Evolutionary conservation across 345 rosid genomes (phyloP).

Genomic region (Hypericum androsaemum): DNA sequence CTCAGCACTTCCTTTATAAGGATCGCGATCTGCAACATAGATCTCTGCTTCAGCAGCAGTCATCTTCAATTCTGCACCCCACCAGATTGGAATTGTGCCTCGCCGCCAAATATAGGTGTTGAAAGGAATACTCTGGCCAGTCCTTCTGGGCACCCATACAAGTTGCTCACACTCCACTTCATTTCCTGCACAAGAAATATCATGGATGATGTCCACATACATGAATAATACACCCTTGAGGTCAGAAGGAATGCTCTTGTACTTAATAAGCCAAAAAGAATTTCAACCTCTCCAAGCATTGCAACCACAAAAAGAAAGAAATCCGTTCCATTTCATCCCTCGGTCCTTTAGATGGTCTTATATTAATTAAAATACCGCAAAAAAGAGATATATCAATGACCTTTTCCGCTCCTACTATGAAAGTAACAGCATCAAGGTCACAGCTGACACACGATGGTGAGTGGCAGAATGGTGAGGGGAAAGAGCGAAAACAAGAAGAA

Average conservation of each 20-base stretch:
- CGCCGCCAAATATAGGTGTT: constrained; percentile 86
- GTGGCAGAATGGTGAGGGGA: too few relatives aligned
- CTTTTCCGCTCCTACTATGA: too few relatives aligned
- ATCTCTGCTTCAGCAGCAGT: constrained; percentile 97
- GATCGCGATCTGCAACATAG: constrained; percentile 76
- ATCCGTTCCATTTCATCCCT: too few relatives aligned
- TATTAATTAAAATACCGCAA: constrained; percentile 14
- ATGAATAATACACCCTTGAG: too few relatives aligned
- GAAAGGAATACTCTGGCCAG: constrained; percentile 72
- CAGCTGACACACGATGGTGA: too few relatives aligned
- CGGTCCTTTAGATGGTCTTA: background rate
- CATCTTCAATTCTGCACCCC: constrained; percentile 96
- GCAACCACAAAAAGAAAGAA: too few relatives aligned
- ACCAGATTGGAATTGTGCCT: constrained; percentile 97
- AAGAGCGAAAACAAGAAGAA: too few relatives aligned
- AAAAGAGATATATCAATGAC: background rate
- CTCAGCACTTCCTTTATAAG: constrained; percentile 82
- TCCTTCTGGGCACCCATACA: constrained; percentile 76
- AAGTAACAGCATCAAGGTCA: too few relatives aligned
- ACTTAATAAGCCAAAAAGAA: too few relatives aligned
- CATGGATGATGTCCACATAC: too few relatives aligned
- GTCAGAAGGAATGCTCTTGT: too few relatives aligned
- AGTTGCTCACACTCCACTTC: constrained; percentile 98
- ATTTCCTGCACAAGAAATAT: constrained; percentile 48
- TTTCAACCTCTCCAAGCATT: too few relatives aligned